These are phyloP conservation scores for Sarcocystis neurona DNA, from an alignment of 169 alveolate species.

Conservation along the genomic window DNA sequence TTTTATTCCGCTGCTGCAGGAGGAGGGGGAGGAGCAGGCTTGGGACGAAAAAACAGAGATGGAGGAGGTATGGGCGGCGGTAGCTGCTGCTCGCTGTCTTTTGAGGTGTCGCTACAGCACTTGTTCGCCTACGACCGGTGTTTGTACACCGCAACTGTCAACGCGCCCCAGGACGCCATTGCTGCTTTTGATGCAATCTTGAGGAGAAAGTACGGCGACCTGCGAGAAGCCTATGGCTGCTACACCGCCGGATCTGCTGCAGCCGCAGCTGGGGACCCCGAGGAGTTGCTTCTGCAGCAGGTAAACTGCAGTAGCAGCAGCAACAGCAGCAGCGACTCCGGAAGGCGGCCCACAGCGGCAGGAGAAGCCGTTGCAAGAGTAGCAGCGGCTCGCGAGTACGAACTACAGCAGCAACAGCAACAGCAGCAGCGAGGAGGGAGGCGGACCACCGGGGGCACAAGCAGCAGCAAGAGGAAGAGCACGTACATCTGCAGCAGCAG, in stretches of 20 bases:
- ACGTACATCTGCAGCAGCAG: too few species aligned
- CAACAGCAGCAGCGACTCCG: neutral
- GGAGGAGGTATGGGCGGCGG: too few species aligned
- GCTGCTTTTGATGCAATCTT: constrained; percentile 58
- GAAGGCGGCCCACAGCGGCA: neutral
- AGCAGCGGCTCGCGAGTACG: neutral
- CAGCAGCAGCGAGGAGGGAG: neutral
- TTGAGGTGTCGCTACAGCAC: constrained; percentile 50
- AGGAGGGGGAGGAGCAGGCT: neutral
- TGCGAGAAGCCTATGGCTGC: constrained; percentile 36
- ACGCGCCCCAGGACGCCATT: constrained; percentile 58
- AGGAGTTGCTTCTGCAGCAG: constrained; percentile 43
- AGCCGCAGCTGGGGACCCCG: constrained; percentile 12
- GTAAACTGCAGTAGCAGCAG: too few species aligned
- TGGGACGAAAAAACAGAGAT: too few species aligned
- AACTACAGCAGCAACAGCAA: too few species aligned
- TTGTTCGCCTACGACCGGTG: constrained; percentile 1
- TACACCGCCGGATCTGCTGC: neutral
- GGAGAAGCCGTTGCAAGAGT: neutral
- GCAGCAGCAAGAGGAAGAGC: neutral
- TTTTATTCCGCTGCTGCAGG: too few species aligned
- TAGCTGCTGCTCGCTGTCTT: too few species aligned
- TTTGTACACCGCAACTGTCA: constrained; percentile 34
- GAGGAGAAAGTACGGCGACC: constrained; percentile 37
- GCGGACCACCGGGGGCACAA: neutral